Evolutionary conservation across 805 yeast species (phyloP).

Genomic region (Cyberlindnera lachancei): DNA sequence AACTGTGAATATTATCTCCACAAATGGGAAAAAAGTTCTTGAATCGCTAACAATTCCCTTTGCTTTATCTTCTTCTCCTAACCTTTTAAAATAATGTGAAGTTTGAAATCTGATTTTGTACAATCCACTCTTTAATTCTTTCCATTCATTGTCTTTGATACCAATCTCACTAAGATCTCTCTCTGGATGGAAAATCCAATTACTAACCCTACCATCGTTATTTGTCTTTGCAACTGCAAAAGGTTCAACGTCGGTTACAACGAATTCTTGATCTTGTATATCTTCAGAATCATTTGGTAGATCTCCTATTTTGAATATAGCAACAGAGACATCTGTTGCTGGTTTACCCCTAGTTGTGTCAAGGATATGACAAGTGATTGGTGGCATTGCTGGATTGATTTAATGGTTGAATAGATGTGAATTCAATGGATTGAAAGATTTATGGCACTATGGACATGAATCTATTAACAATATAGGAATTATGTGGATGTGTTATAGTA

Average conservation of each 20-base stretch:
- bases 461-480: no score
- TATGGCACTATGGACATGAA: no score
- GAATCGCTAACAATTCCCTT: constrained; percentile 22
- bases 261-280: constrained; percentile 11
- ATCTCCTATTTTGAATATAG: constrained; percentile 33
- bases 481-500: no score
- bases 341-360: constrained; percentile 84
- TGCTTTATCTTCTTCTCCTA: constrained; percentile 14
- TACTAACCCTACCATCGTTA: constrained; percentile 68
- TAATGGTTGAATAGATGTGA: neutral
- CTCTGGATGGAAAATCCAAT: constrained; percentile 50
- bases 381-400: constrained; percentile 25
- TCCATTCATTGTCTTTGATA: constrained; percentile 33
- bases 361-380: constrained; percentile 83
- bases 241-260: constrained; percentile 30
- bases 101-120: constrained; percentile 77
- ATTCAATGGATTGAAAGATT: no score
- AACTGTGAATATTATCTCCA: constrained; percentile 70
- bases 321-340: constrained; percentile 68
- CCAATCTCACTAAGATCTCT: constrained; percentile 25
- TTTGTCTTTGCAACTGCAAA: constrained; percentile 70
- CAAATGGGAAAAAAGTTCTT: constrained; percentile 77
- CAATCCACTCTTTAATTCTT: constrained; percentile 46
- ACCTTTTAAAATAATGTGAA: constrained; percentile 47
- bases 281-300: constrained; percentile 8